Conservation (phyloP, 176 grass and related monocot species). For the Alloteropsis semialata region DNA sequence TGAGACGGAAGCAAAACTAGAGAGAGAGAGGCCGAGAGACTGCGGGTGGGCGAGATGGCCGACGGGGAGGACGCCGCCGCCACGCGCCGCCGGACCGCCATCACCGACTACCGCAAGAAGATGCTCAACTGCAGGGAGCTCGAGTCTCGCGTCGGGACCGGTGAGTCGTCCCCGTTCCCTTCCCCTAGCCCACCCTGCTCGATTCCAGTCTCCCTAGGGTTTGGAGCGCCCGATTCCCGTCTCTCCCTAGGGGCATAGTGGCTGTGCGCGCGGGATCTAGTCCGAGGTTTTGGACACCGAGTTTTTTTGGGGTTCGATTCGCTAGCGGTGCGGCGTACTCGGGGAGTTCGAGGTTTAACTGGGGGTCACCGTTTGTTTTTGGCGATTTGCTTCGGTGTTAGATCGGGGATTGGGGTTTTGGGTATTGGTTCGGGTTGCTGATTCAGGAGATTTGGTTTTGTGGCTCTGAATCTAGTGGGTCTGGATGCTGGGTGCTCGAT, state of each 20-base stretch:
- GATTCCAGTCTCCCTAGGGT: conserved; percentile 2
- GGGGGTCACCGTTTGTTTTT: not conserved
- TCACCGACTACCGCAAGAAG: conserved; percentile 84
- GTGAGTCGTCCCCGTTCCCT: conserved; percentile 26
- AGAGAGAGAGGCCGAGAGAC: not conserved
- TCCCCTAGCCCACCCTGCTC: not conserved
- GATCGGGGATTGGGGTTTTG: not conserved
- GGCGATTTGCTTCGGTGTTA: not conserved
- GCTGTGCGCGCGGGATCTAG: conserved; percentile 9
- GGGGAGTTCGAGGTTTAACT: not conserved
- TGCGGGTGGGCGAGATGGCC: conserved; percentile 36
- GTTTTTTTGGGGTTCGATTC: not conserved
- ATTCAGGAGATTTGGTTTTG: conserved; percentile 13
- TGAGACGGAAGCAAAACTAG: conserved; percentile 41
- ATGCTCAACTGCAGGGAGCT: conserved; percentile 88
- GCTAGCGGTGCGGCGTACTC: not conserved
- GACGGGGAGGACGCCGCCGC: conserved; percentile 69
- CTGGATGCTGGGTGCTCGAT: not conserved
- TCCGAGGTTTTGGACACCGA: not conserved
- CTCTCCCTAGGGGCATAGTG: not conserved
- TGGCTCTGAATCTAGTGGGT: not conserved
- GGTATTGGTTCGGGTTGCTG: not conserved
- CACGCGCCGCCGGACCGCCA: conserved; percentile 38
- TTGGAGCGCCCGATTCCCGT: conserved; percentile 1
- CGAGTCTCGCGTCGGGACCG: conserved; percentile 79